These are phyloP conservation scores for Globisporangium middletonii DNA, from an alignment of 352 stramenopile species.

Conservation along the genomic window DNA sequence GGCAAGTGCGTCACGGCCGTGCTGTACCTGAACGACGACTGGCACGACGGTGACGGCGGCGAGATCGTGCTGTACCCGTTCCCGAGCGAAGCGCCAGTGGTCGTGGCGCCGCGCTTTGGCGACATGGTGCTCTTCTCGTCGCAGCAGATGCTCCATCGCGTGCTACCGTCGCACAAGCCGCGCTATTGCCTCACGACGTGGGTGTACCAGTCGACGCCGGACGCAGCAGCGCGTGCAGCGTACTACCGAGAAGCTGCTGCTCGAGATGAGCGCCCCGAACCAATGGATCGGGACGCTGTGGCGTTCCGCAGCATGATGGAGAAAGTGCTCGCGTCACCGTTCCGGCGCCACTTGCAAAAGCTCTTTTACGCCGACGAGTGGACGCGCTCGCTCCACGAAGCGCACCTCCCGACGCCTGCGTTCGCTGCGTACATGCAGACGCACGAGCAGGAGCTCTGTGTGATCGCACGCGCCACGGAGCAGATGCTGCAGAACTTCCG, in stretches of 20 bases:
- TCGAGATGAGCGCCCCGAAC: no score
- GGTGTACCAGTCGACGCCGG: conserved; percentile 39
- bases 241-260: conserved; percentile 16
- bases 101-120: conserved; percentile 50
- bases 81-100: conserved; percentile 30
- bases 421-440: conserved; percentile 64
- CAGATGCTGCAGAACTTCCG: conserved; percentile 64
- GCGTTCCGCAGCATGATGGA: conserved; percentile 27
- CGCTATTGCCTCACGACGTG: conserved; percentile 68
- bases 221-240: conserved; percentile 15
- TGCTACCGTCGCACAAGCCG: conserved; percentile 39
- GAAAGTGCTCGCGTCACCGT: conserved; percentile 52
- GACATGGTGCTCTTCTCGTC: conserved; percentile 76
- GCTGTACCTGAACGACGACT: conserved; percentile 80
- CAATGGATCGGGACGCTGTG: not conserved
- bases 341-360: conserved; percentile 62
- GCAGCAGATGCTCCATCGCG: conserved; percentile 75
- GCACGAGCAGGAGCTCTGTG: conserved; percentile 39
- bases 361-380: conserved; percentile 50
- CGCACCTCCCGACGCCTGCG: conserved; percentile 38
- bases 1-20: conserved; percentile 81
- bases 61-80: conserved; percentile 84
- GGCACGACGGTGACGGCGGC: conserved; percentile 60
- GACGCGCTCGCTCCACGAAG: conserved; percentile 47
- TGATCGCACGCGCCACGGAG: conserved; percentile 41